These are phyloP conservation scores for Nemania sp. DNA, from an alignment of 2,329 filamentous ascomycete species.

Conservation along the genomic window DNA sequence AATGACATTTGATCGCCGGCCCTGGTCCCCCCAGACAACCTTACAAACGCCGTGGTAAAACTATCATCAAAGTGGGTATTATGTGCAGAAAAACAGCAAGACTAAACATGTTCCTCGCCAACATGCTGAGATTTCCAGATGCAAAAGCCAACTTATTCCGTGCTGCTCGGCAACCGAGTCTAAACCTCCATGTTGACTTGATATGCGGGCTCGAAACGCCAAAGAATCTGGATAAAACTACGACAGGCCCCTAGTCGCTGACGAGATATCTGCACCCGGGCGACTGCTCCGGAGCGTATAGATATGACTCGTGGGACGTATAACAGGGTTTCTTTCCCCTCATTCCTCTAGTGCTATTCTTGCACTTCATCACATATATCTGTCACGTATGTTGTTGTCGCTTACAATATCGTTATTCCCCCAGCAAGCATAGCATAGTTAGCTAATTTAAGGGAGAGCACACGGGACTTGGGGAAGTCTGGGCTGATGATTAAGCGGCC, in stretches of 20 bases:
- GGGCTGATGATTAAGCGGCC: conserved; percentile 61
- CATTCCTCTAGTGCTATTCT: not conserved
- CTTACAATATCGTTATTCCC: conserved; percentile 44
- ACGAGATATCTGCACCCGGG: not conserved
- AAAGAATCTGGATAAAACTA: not conserved
- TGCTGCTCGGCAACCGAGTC: not conserved
- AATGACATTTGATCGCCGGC: conserved; percentile 7
- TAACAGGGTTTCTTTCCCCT: not conserved
- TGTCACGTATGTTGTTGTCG: not conserved
- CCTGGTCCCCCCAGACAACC: conserved; percentile 18
- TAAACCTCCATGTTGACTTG: not conserved
- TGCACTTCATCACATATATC: not conserved
- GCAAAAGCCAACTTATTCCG: conserved; percentile 14
- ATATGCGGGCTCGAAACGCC: conserved; percentile 9
- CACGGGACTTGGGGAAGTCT: conserved; percentile 56
- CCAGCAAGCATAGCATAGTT: conserved; percentile 59
- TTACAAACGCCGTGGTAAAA: conserved; percentile 23
- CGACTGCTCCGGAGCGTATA: conserved; percentile 1
- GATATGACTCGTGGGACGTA: not conserved
- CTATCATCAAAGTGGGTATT: conserved; percentile 36
- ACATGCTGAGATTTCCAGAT: conserved; percentile 13
- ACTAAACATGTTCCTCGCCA: conserved; percentile 10
- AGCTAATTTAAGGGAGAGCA: conserved; percentile 60
- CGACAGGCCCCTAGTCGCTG: not conserved
- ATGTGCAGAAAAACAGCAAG: conserved; percentile 27